These are phyloP conservation scores for Ceratocystis cubensis DNA, from an alignment of 2,329 filamentous ascomycete species.

Conservation along the genomic window DNA sequence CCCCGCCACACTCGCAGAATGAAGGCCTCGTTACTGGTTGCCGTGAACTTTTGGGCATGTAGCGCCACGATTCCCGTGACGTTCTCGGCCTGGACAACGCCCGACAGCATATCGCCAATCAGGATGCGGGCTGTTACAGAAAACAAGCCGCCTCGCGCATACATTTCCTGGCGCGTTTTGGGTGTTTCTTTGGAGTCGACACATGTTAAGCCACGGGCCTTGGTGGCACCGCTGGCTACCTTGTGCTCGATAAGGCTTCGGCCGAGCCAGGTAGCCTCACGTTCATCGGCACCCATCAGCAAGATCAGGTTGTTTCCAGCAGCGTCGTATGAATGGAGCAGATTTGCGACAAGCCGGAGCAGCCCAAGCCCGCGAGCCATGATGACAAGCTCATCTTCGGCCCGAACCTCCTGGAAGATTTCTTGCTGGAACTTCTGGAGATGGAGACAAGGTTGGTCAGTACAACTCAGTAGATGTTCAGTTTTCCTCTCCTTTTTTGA, in stretches of 20 bases:
- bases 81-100: slow-evolving; percentile 64
- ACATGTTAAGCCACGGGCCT: slow-evolving; percentile 72
- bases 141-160: slow-evolving; percentile 77
- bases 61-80: slow-evolving; percentile 79
- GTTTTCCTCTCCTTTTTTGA: no score
- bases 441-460: neutral
- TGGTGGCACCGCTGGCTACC: slow-evolving; percentile 53
- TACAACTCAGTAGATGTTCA: neutral
- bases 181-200: slow-evolving; percentile 93
- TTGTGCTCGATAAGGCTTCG: slow-evolving; percentile 93
- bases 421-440: slow-evolving; percentile 78
- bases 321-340: slow-evolving; percentile 92
- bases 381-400: slow-evolving; percentile 87
- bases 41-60: slow-evolving; percentile 75
- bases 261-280: slow-evolving; percentile 93
- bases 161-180: slow-evolving; percentile 85
- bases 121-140: slow-evolving; percentile 93
- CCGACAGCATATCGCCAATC: slow-evolving; percentile 84
- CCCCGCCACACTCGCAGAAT: slow-evolving; percentile 88
- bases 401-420: slow-evolving; percentile 78
- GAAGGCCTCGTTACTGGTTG: slow-evolving; percentile 86
- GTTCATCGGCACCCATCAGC: slow-evolving; percentile 76
- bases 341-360: slow-evolving; percentile 83
- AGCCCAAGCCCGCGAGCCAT: slow-evolving; percentile 85
- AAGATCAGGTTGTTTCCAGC: slow-evolving; percentile 87